Evolutionary conservation across 2,329 filamentous ascomycete species (phyloP), one percentile per base, ranked within the genome.

Genomic region (Talaromyces sp.): DNA sequence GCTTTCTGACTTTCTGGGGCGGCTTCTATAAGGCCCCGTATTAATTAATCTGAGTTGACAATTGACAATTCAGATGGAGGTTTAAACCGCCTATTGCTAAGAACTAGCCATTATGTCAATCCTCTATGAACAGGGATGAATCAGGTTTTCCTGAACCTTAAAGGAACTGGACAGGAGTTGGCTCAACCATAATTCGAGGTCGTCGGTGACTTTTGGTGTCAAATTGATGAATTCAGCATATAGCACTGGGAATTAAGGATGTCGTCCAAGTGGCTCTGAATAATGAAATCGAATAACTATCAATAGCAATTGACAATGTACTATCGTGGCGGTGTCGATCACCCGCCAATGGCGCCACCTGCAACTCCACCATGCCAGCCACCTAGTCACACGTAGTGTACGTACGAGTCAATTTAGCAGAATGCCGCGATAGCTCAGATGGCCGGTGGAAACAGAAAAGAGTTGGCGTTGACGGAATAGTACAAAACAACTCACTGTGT

Each of bases 341-440:
- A 57, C 50, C 61, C 61, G 61, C 50, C 60, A 63, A 57, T 63
- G 39, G 61, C 27, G 24, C 10, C 31, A 27, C 22, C n/a, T 24
- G 16, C 19, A 14, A 39, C 56, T 59, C 56, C 56, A 33, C 56
- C 19, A 24, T 35, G 14, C n/a, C 13, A 33, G 22, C 19, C 13
- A 27, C 19, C 10, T 13, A 49, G 6, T n/a, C 24, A 52, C 4
- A 16, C 3, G 3, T 47, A 47, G 10, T 45, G 7, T 45, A 45
- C 16, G 41, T n/a, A 16, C 16, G 19, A 13, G 19, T 50, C 22
- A 50, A n/a, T 11, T 14, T 27, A 16, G 13, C 4, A 50, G 3
- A 27, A 54, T 33, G 1, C 49, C 10, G n/a, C 27, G 16, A 54
- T 31, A 54, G 50, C 50, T 54, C 50, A 3, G 16, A 19, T 22